These are phyloP conservation scores for Aspergillus sp. DNA, from an alignment of 2,329 filamentous ascomycete genomes.

Conservation along the genomic window DNA sequence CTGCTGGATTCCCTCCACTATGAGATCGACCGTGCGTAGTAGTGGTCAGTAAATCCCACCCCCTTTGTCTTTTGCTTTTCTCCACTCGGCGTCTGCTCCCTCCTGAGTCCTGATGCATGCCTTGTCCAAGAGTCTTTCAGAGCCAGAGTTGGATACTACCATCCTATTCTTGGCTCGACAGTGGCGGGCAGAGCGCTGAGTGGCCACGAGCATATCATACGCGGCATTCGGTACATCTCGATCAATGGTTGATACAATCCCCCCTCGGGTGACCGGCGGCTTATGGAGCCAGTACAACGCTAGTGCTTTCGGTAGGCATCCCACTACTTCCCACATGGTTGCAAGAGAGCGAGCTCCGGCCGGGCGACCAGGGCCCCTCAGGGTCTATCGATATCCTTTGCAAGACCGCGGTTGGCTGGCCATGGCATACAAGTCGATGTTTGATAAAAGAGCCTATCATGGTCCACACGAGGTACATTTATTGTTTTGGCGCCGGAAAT, in stretches of 20 bases:
- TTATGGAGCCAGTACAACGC: constrained; percentile 20
- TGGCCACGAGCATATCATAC: constrained; percentile 4
- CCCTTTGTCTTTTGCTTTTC: neutral
- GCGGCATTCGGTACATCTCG: constrained; percentile 9
- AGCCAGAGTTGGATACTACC: too few species aligned
- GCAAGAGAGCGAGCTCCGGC: constrained; percentile 9
- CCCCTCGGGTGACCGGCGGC: constrained; percentile 18
- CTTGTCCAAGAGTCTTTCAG: too few species aligned
- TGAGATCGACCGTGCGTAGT: too few species aligned
- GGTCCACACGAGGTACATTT: too few species aligned
- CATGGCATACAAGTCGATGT: too few species aligned
- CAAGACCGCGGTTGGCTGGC: constrained; percentile 5
- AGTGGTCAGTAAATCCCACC: too few species aligned
- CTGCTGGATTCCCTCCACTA: neutral
- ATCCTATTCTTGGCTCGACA: constrained; percentile 8
- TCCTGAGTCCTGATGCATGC: neutral
- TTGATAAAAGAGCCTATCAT: too few species aligned
- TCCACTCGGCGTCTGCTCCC: neutral
- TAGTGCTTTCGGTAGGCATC: constrained; percentile 13
- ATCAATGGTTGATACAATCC: constrained; percentile 8
- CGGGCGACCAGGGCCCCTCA: constrained; percentile 5
- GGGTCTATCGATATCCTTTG: too few species aligned
- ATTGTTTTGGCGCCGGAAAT: too few species aligned
- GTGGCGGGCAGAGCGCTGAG: constrained; percentile 25
- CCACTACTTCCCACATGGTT: constrained; percentile 18